Conservation (phyloP, 305 asterid genomes). For the Fraxinus albicans region DNA sequence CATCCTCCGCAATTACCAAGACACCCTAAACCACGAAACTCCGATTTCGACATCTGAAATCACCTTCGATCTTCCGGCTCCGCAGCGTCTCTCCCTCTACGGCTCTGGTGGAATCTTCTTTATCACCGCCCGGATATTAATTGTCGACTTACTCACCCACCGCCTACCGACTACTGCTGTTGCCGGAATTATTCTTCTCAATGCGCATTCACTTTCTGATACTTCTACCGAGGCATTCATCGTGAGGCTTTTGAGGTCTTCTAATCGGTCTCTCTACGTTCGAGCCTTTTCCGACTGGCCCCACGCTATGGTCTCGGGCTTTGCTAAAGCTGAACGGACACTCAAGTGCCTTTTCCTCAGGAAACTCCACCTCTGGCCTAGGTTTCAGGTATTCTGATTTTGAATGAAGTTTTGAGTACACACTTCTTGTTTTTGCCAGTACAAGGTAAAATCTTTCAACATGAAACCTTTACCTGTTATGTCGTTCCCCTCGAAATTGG, state of each 20-base stretch:
- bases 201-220: constrained; percentile 78
- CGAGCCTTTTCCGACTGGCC: constrained; percentile 93
- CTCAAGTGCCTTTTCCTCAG: constrained; percentile 82
- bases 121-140: constrained; percentile 80
- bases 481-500: not conserved
- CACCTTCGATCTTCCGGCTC: constrained; percentile 68
- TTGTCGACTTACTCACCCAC: constrained; percentile 80
- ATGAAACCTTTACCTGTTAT: not conserved
- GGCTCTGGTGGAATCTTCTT: constrained; percentile 66
- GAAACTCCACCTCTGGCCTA: constrained; percentile 93
- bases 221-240: constrained; percentile 93
- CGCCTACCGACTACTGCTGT: constrained; percentile 67
- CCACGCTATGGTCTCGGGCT: constrained; percentile 82
- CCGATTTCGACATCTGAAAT: constrained; percentile 51
- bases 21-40: constrained; percentile 20
- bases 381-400: constrained; percentile 68
- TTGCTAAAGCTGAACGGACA: constrained; percentile 84
- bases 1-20: constrained; percentile 25
- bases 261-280: constrained; percentile 62
- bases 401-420: not conserved
- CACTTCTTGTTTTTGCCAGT: not conserved
- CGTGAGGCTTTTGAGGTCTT: constrained; percentile 67
- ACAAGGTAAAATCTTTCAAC: not conserved
- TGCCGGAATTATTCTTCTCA: constrained; percentile 76
- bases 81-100: constrained; percentile 70